Conservation (phyloP, 1,284 basidiomycete genomes). For the Cutaneotrichosporon sp. region DNA sequence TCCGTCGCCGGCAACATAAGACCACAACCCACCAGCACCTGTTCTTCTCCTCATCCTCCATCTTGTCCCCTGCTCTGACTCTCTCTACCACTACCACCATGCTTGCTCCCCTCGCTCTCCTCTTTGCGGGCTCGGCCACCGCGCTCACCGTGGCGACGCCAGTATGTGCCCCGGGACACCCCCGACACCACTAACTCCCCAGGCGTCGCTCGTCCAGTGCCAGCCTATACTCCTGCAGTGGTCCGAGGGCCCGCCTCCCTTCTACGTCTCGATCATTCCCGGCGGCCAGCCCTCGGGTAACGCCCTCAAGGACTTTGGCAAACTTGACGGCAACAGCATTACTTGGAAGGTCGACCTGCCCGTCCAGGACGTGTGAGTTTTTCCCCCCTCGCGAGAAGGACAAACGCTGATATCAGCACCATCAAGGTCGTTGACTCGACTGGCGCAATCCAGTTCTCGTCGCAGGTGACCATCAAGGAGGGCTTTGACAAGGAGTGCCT, state of each 20-base stretch:
- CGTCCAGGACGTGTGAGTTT: slow-evolving; percentile 30
- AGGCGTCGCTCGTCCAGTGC: slow-evolving; percentile 40
- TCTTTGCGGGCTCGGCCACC: neutral
- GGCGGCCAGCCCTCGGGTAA: slow-evolving; percentile 59
- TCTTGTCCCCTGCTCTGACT: neutral
- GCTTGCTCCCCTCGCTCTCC: neutral
- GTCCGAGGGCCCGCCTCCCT: slow-evolving; percentile 57
- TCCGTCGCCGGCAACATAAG: too few relatives aligned
- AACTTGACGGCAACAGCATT: slow-evolving; percentile 50
- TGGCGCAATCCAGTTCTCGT: slow-evolving; percentile 57
- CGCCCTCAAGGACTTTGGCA: slow-evolving; percentile 34
- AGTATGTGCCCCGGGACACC: neutral
- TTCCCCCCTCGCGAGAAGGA: too few relatives aligned
- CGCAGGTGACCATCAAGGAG: slow-evolving; percentile 53
- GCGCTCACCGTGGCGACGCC: neutral
- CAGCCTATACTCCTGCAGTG: slow-evolving; percentile 52
- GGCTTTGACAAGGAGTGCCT: slow-evolving; percentile 47
- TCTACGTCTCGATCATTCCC: slow-evolving; percentile 62
- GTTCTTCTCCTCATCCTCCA: neutral
- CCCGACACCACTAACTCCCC: neutral
- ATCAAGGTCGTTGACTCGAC: slow-evolving; percentile 52
- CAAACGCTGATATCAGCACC: slow-evolving; percentile 24
- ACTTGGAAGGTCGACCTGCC: slow-evolving; percentile 63
- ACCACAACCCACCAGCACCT: too few relatives aligned
- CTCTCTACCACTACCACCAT: neutral